These are phyloP conservation scores for Lepiota subincarnata DNA, from an alignment of 768 basidiomycete species.

Conservation along the genomic window DNA sequence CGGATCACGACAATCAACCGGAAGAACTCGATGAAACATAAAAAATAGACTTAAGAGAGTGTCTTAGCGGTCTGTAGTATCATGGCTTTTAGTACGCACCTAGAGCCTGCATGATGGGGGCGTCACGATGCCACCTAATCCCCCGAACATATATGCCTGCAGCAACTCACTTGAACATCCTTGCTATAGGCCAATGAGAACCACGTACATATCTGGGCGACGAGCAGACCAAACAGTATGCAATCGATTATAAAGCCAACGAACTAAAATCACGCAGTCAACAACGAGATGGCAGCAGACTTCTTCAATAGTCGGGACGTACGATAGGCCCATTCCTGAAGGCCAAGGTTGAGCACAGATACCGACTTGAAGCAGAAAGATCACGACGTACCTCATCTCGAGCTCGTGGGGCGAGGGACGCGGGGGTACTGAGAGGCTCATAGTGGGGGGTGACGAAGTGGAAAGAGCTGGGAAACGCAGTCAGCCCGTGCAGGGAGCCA, in stretches of 20 bases:
- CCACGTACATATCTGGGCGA: slow-evolving; percentile 1
- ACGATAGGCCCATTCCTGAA: neutral
- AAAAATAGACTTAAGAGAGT: neutral
- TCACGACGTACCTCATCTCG: neutral
- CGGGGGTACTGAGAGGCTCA: no score
- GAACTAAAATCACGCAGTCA: neutral
- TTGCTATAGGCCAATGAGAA: neutral
- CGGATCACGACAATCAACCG: neutral
- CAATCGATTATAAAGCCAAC: neutral
- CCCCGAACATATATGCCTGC: slow-evolving; percentile 1
- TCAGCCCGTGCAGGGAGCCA: no score
- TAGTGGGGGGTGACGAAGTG: no score
- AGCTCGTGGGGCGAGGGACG: neutral
- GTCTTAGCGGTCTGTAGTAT: no score
- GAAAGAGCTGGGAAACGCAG: no score
- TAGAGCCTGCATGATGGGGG: neutral
- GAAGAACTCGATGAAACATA: neutral
- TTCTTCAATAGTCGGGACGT: neutral
- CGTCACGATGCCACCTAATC: neutral
- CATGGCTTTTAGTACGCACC: neutral
- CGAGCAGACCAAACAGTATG: neutral
- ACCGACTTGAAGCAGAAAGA: neutral
- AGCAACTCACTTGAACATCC: neutral
- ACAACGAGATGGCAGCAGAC: no score
- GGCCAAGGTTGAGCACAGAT: neutral